Conservation (phyloP, 2,329 filamentous ascomycete genomes). For the Fusarium graminum region DNA sequence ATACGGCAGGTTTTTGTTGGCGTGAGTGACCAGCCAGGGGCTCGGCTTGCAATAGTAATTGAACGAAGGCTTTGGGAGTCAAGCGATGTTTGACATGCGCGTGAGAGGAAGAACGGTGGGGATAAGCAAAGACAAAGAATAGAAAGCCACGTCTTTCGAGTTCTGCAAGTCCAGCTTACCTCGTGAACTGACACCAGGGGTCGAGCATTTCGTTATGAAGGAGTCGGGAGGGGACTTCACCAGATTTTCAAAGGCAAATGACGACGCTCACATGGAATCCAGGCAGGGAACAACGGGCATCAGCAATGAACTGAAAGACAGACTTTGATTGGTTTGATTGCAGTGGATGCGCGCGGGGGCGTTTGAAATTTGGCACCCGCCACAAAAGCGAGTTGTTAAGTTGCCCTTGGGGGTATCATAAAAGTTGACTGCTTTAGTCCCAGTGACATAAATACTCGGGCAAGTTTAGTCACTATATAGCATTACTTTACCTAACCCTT, state of each 20-base stretch:
- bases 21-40: constrained; percentile 35
- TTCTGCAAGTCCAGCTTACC: constrained; percentile 30
- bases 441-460: too few species aligned
- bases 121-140: constrained; percentile 24
- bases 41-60: constrained; percentile 27
- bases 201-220: constrained; percentile 46
- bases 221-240: constrained; percentile 49
- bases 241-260: constrained; percentile 50
- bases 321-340: constrained; percentile 11
- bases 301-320: background rate
- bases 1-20: constrained; percentile 41
- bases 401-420: too few species aligned
- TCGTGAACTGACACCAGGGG: constrained; percentile 43
- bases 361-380: constrained; percentile 46
- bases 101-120: background rate
- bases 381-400: constrained; percentile 21
- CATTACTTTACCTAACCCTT: too few species aligned
- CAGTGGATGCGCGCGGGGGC: constrained; percentile 19
- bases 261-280: constrained; percentile 35
- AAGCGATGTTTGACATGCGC: constrained; percentile 24
- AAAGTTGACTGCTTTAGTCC: too few species aligned
- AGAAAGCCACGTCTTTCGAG: constrained; percentile 34
- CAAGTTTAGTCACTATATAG: too few species aligned
- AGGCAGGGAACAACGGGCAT: constrained; percentile 35
- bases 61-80: constrained; percentile 32